Percentiles rank a stretch among this genome's conserved stretches.
These are phyloP conservation scores for Xerocomus spinulosus DNA, from an alignment of 768 basidiomycete genomes.

Conservation along the genomic window DNA sequence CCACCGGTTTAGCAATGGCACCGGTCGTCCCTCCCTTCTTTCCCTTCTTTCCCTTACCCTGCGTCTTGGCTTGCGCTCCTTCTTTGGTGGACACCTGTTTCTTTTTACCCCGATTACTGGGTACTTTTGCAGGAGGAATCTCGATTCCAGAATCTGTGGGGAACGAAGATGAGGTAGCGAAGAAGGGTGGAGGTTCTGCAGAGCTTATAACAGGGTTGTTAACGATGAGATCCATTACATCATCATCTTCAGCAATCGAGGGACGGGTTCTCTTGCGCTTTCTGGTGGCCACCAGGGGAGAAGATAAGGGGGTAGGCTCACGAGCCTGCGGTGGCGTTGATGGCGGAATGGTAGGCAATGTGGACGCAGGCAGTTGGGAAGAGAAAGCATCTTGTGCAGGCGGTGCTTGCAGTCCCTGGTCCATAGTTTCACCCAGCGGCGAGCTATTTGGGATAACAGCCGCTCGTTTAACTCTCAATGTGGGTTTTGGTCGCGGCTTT, in stretches of 20 bases:
- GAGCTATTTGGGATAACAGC: constrained; percentile 16
- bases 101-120: constrained; percentile 9
- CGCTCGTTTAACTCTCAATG: constrained; percentile 13
- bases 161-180: constrained; percentile 39
- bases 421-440: constrained; percentile 10
- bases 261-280: constrained; percentile 26
- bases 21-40: constrained; percentile 18
- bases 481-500: constrained; percentile 27
- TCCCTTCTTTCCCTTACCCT: constrained; percentile 25
- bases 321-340: constrained; percentile 21
- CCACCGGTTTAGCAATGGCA: constrained; percentile 10
- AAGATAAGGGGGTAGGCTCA: constrained; percentile 21
- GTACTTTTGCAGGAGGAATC: constrained; percentile 14
- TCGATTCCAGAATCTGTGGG: constrained; percentile 26
- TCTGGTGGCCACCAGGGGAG: constrained; percentile 19
- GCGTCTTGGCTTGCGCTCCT: constrained; percentile 19
- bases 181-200: constrained; percentile 41
- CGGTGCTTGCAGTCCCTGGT: constrained; percentile 27
- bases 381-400: constrained; percentile 24
- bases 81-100: constrained; percentile 16
- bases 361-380: constrained; percentile 35
- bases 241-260: constrained; percentile 7
- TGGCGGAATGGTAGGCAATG: constrained; percentile 23
- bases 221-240: constrained; percentile 13
- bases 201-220: not conserved